These are phyloP conservation scores for Ogataea pignaliae DNA, from an alignment of 805 yeast species.

Conservation along the genomic window DNA sequence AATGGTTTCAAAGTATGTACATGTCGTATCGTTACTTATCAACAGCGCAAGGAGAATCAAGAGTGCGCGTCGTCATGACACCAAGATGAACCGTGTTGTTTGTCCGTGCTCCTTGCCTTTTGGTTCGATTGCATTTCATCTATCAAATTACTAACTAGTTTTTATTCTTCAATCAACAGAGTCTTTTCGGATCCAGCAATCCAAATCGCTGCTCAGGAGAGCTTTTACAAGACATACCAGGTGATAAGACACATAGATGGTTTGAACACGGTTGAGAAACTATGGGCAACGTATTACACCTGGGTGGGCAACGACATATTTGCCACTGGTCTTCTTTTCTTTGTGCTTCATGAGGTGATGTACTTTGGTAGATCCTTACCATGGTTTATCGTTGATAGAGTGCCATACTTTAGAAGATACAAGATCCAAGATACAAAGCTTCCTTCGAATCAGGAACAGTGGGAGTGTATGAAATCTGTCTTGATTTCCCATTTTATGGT, in stretches of 20 bases:
- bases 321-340: constrained; percentile 87
- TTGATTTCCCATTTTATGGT: constrained; percentile 83
- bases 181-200: constrained; percentile 24
- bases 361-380: constrained; percentile 92
- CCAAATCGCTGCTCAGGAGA: constrained; percentile 17
- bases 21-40: background rate
- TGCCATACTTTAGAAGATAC: constrained; percentile 80
- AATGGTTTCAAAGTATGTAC: background rate
- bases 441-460: constrained; percentile 79
- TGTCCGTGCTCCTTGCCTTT: too few species aligned
- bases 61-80: too few species aligned
- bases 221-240: constrained; percentile 22
- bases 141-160: too few species aligned
- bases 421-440: constrained; percentile 85
- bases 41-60: background rate
- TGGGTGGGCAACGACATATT: constrained; percentile 82
- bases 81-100: too few species aligned
- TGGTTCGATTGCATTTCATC: too few species aligned
- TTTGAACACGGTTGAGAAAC: constrained; percentile 52
- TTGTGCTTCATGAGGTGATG: constrained; percentile 77
- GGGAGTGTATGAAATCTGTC: constrained; percentile 88
- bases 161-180: constrained; percentile 9
- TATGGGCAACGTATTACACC: constrained; percentile 88
- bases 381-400: constrained; percentile 82
- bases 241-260: constrained; percentile 24